Base-by-base conservation (phyloP, 1,284 basidiomycete genomes). In the Termitomyces sp. region DNA sequence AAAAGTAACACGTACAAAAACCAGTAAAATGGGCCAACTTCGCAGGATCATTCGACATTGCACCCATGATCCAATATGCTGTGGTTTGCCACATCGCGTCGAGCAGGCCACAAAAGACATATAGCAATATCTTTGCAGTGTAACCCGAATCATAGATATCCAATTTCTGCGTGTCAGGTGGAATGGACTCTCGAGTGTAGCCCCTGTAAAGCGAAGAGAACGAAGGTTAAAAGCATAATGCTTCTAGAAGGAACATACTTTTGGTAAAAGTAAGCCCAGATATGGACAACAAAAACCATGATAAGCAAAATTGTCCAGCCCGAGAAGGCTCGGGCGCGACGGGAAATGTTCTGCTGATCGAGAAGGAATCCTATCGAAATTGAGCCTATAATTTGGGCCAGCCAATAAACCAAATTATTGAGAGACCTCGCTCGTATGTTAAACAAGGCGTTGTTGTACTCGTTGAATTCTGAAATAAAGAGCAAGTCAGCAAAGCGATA, bases 251-350 rank as follows among this genome's bases (percentile, higher is more conserved):
- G 19, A 13, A 42, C 68, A 39, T 50, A 85, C 85, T 68, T 81
- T 62, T 88, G 86, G 62, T 87, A 88, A 63, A 81, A 78, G 63
- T 80, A 88, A 0, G 73, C 80, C 82, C 85, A 87, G 16, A 75
- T 79, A 62, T 88, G 85, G 10, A 84, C 77, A 38, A 78, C 67
- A 61, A 86, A 83, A 10, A 86, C 80, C 71, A 86, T 78, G 35
- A 68, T 53, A 40, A 88, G 66, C 3, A 88, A 70, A 37, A 86
- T 67, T 3, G 53, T 57, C 81, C 84, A 86, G 13, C 80, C 83
- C 16, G 71, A 59, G 64, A 84, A 86, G 2, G 86, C 86, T 30
- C 86, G 81, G 34, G 72, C 62, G 10, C 83, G 79, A 47, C 86
- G 79, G 11, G 72, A 67, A 57, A 86, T 69, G 1, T 61, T 64